phyloP scores from a whole-genome alignment of 352 stramenopile genomes.

The Phytophthora pluvialis region DNA sequence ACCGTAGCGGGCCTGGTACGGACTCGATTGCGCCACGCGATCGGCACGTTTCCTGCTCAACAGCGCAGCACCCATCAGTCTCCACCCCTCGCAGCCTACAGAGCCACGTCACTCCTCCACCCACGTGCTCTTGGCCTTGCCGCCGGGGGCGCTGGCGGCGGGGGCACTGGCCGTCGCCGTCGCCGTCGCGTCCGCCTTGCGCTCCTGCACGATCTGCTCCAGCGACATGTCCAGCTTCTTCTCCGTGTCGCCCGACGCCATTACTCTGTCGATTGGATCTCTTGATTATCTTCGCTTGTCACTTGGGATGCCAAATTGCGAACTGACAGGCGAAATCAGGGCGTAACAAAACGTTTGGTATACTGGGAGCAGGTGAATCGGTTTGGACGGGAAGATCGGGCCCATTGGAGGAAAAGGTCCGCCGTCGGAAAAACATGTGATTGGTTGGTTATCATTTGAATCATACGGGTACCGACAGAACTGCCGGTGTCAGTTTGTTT shows the following conservation, averaged over 20 bases:
- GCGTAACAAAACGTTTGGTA: not conserved
- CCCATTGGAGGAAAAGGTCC: constrained; percentile 26
- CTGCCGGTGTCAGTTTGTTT: too few species aligned
- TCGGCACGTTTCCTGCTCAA: constrained; percentile 65
- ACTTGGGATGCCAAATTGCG: constrained; percentile 14
- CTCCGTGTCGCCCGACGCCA: constrained; percentile 53
- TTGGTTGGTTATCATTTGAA: not conserved
- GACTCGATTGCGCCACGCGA: constrained; percentile 59
- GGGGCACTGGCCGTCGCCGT: too few species aligned
- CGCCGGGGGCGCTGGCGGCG: constrained; percentile 10
- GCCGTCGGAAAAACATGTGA: constrained; percentile 18
- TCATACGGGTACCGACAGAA: too few species aligned
- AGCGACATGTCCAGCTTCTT: constrained; percentile 82
- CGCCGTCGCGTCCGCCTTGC: constrained; percentile 37
- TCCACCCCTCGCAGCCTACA: constrained; percentile 10
- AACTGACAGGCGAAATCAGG: constrained; percentile 15
- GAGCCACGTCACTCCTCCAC: constrained; percentile 30
- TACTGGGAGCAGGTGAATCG: constrained; percentile 26
- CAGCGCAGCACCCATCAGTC: constrained; percentile 29
- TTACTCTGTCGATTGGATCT: constrained; percentile 10
- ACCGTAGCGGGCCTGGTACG: constrained; percentile 48
- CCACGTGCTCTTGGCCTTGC: constrained; percentile 67
- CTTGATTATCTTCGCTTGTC: constrained; percentile 15
- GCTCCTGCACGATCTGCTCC: constrained; percentile 67
- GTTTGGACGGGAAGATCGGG: constrained; percentile 29